A percentile compares a stretch with the other conserved stretches of the same genome.
These are phyloP conservation scores for Colletotrichum euphorbiae DNA, from an alignment of 2,329 filamentous ascomycete genomes.

Conservation along the genomic window DNA sequence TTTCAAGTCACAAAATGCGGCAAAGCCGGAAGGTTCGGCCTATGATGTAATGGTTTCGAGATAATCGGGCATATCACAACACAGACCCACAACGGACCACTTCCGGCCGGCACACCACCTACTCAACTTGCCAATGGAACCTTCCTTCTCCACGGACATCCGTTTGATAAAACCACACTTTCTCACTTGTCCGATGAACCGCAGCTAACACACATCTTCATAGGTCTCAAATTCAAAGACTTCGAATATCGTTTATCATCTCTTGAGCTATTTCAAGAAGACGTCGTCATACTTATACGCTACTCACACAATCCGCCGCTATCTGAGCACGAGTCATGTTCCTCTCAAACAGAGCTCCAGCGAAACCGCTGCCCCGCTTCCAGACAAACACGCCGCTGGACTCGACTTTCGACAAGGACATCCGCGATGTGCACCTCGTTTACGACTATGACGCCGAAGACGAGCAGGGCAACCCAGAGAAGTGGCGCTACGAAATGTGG, in stretches of 20 bases:
- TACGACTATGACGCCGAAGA: conserved; percentile 67
- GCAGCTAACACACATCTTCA: background rate
- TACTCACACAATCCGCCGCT: background rate
- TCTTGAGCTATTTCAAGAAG: background rate
- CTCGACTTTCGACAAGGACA: conserved; percentile 59
- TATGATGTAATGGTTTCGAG: conserved; percentile 35
- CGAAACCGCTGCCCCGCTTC: conserved; percentile 37
- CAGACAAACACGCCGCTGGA: conserved; percentile 40
- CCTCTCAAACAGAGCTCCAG: conserved; percentile 32
- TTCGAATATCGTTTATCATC: background rate
- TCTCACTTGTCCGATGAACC: background rate
- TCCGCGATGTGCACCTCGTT: conserved; percentile 64
- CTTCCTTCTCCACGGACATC: conserved; percentile 30
- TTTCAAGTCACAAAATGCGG: background rate
- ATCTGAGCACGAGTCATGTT: conserved; percentile 35
- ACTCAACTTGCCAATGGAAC: background rate
- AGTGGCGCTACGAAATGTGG: conserved; percentile 73
- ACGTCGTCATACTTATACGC: background rate
- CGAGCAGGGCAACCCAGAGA: conserved; percentile 61
- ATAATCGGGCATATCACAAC: conserved; percentile 26
- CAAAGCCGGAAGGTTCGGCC: conserved; percentile 21
- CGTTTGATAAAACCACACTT: conserved; percentile 17
- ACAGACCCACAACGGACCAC: conserved; percentile 35
- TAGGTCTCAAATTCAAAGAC: conserved; percentile 2
- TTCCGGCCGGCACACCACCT: conserved; percentile 14